Conservation (phyloP, 2,329 filamentous ascomycete genomes). For the Apiospora marii region DNA sequence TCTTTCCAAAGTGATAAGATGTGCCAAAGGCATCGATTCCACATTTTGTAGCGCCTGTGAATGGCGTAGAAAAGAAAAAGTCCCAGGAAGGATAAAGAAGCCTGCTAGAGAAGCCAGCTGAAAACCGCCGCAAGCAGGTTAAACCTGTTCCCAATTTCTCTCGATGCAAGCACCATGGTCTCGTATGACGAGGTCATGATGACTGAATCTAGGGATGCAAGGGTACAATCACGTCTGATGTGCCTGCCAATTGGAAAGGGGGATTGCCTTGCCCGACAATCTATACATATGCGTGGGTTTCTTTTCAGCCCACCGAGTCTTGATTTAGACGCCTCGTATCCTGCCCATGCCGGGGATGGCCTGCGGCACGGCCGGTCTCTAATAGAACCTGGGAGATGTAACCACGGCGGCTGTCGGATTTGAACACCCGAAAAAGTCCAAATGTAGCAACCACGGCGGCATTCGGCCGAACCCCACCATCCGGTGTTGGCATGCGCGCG, state of each 20-base stretch:
- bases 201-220: background rate
- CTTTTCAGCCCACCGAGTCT: background rate
- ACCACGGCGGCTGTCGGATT: background rate
- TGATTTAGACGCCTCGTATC: conserved; percentile 8
- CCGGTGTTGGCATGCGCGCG: background rate
- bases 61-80: conserved; percentile 3
- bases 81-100: background rate
- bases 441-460: conserved; percentile 1
- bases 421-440: background rate
- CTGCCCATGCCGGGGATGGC: conserved; percentile 1
- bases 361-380: background rate
- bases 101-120: background rate
- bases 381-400: background rate
- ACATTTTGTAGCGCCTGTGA: background rate
- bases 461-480: conserved; percentile 5
- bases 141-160: background rate
- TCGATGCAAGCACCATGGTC: background rate
- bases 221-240: background rate
- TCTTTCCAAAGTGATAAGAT: conserved; percentile 6
- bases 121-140: conserved; percentile 5
- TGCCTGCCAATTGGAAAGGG: background rate
- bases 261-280: background rate
- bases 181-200: background rate
- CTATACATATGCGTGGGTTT: conserved; percentile 5
- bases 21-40: background rate